Percentiles rank a stretch among this genome's conserved stretches.
Evolutionary conservation across 2,329 filamentous ascomycete genomes (phyloP).

Genomic region (Hymenoscyphus infarciens): DNA sequence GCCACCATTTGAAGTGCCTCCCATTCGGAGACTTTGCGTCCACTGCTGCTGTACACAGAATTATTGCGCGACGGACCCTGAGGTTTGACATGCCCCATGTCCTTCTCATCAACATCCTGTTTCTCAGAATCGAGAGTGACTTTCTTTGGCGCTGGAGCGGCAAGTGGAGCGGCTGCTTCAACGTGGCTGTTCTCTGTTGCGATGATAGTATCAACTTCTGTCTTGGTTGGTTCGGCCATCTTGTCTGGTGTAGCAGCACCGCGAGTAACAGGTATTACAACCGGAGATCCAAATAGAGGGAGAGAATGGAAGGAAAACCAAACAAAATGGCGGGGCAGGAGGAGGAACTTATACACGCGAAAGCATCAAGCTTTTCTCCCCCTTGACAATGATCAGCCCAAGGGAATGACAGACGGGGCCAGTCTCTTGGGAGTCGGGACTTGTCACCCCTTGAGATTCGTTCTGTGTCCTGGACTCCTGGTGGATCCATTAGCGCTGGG

Average conservation of each 20-base stretch:
- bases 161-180: neutral
- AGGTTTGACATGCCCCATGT: conserved; percentile 7
- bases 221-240: conserved; percentile 21
- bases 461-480: neutral
- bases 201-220: conserved; percentile 16
- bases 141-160: conserved; percentile 3
- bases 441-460: neutral
- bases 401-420: neutral
- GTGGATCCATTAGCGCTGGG: neutral
- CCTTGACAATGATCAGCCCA: neutral
- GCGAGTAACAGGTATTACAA: neutral
- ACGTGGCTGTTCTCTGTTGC: conserved; percentile 18
- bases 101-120: conserved; percentile 19
- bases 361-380: neutral
- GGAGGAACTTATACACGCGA: neutral
- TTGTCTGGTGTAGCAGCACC: conserved; percentile 4
- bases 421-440: conserved; percentile 1
- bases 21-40: conserved; percentile 28
- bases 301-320: neutral
- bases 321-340: conserved; percentile 2
- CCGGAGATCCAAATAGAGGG: neutral
- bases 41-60: neutral
- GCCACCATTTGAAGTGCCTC: conserved; percentile 33
- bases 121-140: conserved; percentile 9
- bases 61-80: neutral